Base-by-base conservation (phyloP, 352 stramenopile genomes). In the Pythium aristosporum region DNA sequence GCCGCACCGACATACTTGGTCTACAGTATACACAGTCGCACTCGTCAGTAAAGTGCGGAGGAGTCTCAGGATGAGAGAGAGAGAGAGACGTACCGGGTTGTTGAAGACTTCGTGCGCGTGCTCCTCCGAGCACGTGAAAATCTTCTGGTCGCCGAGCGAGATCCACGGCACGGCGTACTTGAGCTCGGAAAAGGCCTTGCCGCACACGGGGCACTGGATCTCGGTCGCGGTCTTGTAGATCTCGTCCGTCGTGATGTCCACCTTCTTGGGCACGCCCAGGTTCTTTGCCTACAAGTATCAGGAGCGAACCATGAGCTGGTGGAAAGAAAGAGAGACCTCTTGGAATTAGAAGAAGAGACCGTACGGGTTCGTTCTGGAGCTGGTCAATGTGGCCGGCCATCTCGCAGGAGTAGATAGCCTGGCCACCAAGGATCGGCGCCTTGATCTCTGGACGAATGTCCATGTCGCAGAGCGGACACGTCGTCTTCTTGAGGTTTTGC, bases 91-190 rank as follows among this genome's bases (percentile, higher is more conserved):
- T 63, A 65, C 64, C 36, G 71, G 67, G 47, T 78, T 68, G 16
- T 28, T 53, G 21, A 71, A 62, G 30, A 78, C 63, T 42, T 71
- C 41, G 16, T 75, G 42, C 20, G 60, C 60, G 42, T 67, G 60
- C 13, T 54, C 60, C 25, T 67, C 60, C 21, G 60, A 67, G 41
- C 72, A 79, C 18, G 72, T 69, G 46, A 63, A 79, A 28, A 79
- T 73, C 65, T 79, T 79, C 55, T 79, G 72, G 44, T 74, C 63
- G 54, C 72, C 72, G 25, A 68, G 57, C 28, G 60, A 65, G 63
- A 88, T 85, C 84, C 84, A 93, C n/a, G 80, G 80, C 48, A 93
- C 79, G 4, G 82, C 76, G 61, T 90, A 81, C 44, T 79, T 86
- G 48, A 93, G 84, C 60, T 92, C 83, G 3, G 65, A 76, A 55